A percentile compares a stretch with the other conserved stretches of the same genome.
Conservation (phyloP, 2,329 filamentous ascomycete species). For the Calonectria fujianensis region DNA sequence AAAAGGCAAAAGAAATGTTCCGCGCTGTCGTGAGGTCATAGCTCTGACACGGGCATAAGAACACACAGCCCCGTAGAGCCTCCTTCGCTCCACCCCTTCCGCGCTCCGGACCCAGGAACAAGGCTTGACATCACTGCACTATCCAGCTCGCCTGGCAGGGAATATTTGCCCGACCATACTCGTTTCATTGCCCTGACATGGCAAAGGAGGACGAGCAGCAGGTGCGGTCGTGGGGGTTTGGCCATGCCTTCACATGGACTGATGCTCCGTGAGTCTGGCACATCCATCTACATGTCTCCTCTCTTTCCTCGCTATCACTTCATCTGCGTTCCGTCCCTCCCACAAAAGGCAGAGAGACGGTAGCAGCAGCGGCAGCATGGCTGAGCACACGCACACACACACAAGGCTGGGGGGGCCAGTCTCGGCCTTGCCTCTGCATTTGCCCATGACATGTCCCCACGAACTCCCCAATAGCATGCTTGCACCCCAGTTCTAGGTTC, state of each 20-base stretch:
- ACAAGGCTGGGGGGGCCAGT: constrained; percentile 5
- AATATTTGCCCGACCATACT: not conserved
- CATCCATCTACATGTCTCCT: not conserved
- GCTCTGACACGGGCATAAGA: constrained; percentile 25
- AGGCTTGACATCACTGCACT: not conserved
- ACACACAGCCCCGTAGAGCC: constrained; percentile 36
- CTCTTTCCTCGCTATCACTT: not conserved
- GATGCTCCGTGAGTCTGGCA: constrained; percentile 77
- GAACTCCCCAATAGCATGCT: constrained; percentile 1
- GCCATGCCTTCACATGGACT: constrained; percentile 82
- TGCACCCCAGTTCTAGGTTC: constrained; percentile 15
- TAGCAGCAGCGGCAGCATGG: not conserved
- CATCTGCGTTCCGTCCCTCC: constrained; percentile 1
- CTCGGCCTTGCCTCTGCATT: constrained; percentile 8
- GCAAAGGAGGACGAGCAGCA: constrained; percentile 58
- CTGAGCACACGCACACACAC: not conserved
- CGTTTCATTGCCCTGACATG: constrained; percentile 34
- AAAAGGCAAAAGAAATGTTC: constrained; percentile 9
- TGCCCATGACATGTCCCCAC: not conserved
- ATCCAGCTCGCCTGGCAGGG: not conserved
- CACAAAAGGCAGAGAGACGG: not conserved
- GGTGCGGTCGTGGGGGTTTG: constrained; percentile 82
- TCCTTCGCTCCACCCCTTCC: not conserved
- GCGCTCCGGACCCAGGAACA: not conserved
- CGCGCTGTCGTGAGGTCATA: constrained; percentile 49